These are phyloP conservation scores for Ustilago cynodontis DNA, from an alignment of 1,284 basidiomycete species.

Conservation along the genomic window DNA sequence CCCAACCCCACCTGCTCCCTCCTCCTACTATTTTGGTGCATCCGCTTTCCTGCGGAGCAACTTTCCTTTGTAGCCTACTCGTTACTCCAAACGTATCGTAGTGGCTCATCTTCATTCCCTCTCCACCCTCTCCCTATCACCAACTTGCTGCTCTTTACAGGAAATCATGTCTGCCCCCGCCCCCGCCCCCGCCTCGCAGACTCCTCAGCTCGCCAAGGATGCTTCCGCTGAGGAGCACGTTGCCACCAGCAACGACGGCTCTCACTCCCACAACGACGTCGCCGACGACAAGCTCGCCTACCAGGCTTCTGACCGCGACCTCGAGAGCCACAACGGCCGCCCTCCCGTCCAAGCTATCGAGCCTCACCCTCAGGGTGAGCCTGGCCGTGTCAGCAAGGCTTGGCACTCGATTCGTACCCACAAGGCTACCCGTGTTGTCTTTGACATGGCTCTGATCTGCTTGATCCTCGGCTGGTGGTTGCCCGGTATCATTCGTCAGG, in stretches of 20 bases:
- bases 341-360: slow-evolving; percentile 41
- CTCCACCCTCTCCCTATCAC: slow-evolving; percentile 1
- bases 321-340: slow-evolving; percentile 41
- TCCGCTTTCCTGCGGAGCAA: slow-evolving; percentile 21
- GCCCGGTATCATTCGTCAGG: slow-evolving; percentile 51
- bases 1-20: slow-evolving; percentile 1
- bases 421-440: slow-evolving; percentile 37
- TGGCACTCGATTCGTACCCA: slow-evolving; percentile 47
- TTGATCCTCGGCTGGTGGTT: slow-evolving; percentile 57
- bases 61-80: slow-evolving; percentile 5
- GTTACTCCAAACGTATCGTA: slow-evolving; percentile 3
- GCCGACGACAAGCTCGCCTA: slow-evolving; percentile 52
- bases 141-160: background rate
- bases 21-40: slow-evolving; percentile 9
- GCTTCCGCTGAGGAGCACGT: slow-evolving; percentile 24
- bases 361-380: slow-evolving; percentile 53
- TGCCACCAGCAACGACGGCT: slow-evolving; percentile 31
- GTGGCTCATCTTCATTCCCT: slow-evolving; percentile 2
- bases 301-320: slow-evolving; percentile 47
- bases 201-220: slow-evolving; percentile 42
- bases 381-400: slow-evolving; percentile 38
- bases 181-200: slow-evolving; percentile 17
- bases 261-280: slow-evolving; percentile 42
- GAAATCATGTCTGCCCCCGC: slow-evolving; percentile 31
- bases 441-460: slow-evolving; percentile 46